Evolutionary conservation across 202 grass and related monocot genomes (phyloP).

Genomic region (Zoysia matrella): DNA sequence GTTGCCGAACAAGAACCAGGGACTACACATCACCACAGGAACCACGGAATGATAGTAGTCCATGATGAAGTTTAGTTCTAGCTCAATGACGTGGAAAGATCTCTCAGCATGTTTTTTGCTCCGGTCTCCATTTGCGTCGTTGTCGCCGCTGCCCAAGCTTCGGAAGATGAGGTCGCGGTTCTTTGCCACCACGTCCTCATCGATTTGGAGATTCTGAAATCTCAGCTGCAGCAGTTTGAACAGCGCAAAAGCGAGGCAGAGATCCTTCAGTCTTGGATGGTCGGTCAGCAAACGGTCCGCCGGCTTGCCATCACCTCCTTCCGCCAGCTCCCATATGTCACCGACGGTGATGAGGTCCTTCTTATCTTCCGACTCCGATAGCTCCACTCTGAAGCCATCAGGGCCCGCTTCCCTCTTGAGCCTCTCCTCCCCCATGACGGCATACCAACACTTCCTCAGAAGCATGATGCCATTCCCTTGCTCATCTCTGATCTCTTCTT

Average conservation of each 20-base stretch:
- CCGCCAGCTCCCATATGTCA: conserved; percentile 33
- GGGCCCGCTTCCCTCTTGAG: neutral
- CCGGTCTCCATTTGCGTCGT: too few relatives aligned
- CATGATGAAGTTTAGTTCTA: conserved; percentile 18
- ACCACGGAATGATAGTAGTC: conserved; percentile 20
- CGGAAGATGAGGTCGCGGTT: conserved; percentile 20
- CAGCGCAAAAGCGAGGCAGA: conserved; percentile 40
- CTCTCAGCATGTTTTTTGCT: neutral
- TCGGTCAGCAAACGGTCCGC: neutral
- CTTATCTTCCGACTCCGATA: conserved; percentile 14
- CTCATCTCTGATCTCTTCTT: neutral
- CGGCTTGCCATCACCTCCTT: neutral
- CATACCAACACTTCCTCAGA: conserved; percentile 27
- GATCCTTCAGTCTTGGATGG: conserved; percentile 33
- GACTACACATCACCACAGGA: conserved; percentile 6
- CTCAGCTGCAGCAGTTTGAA: conserved; percentile 38
- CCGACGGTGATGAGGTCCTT: conserved; percentile 23
- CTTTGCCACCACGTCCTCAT: neutral
- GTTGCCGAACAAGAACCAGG: conserved; percentile 8
- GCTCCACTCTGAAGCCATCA: conserved; percentile 22
- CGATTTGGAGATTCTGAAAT: neutral
- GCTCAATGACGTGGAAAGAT: conserved; percentile 25
- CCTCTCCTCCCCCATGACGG: conserved; percentile 45
- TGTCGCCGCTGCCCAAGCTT: neutral
- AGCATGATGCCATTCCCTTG: neutral